A percentile compares a stretch with the other conserved stretches of the same genome.
phyloP scores from a whole-genome alignment of 1,284 basidiomycete genomes.

The Sphaerobolus stellatus region DNA sequence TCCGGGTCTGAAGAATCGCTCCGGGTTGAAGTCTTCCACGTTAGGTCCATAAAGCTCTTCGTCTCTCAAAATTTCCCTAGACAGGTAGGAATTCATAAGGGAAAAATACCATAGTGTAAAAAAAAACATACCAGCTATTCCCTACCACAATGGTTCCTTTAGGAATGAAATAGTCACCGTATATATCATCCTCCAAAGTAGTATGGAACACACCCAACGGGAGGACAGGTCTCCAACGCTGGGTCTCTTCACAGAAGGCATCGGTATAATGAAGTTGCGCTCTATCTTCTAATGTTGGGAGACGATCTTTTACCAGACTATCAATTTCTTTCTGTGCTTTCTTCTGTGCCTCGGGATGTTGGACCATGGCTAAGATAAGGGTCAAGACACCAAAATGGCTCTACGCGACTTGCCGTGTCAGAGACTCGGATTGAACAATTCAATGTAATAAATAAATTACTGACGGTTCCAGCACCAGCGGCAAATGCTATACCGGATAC shows the following conservation, averaged over 20 bases:
- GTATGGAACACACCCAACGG: conserved; percentile 7
- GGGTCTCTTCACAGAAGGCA: conserved; percentile 21
- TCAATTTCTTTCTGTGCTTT: conserved; percentile 39
- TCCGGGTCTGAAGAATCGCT: neutral
- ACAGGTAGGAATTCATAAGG: neutral
- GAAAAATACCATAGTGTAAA: neutral
- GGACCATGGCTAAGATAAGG: conserved; percentile 39
- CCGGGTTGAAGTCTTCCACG: neutral
- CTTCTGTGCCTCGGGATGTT: conserved; percentile 38
- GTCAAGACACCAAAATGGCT: conserved; percentile 30
- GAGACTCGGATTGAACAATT: neutral
- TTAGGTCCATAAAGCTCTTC: conserved; percentile 19
- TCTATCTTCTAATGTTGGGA: conserved; percentile 39
- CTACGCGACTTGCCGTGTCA: neutral
- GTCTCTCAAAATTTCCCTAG: conserved; percentile 33
- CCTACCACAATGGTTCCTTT: conserved; percentile 3
- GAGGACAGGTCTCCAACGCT: conserved; percentile 4
- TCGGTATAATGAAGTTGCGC: conserved; percentile 36
- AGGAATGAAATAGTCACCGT: conserved; percentile 9
- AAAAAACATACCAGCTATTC: conserved; percentile 6
- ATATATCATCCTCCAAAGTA: conserved; percentile 1
- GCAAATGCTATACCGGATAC: neutral
- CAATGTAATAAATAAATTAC: too few relatives aligned
- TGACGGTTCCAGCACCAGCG: neutral
- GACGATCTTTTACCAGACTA: conserved; percentile 27